phyloP scores from a whole-genome alignment of 2,329 filamentous ascomycete species.

The Apiospora marii region DNA sequence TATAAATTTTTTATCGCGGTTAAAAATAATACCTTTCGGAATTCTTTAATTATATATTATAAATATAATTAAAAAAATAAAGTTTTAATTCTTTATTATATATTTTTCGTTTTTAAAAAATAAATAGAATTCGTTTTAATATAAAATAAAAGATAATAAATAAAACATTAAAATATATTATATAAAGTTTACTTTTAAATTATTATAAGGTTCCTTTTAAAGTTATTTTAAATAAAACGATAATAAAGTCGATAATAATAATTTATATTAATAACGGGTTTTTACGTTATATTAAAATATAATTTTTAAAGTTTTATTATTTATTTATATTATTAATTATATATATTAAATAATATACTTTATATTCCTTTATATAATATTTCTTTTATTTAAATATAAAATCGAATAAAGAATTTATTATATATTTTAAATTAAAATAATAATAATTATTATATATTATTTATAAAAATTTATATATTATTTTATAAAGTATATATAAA shows the following conservation, averaged over 20 bases:
- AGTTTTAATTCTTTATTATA: no score
- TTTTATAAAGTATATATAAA: no score
- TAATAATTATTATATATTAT: no score
- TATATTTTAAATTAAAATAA: no score
- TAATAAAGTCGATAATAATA: no score
- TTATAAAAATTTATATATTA: no score
- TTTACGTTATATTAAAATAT: not conserved
- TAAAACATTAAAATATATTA: not conserved
- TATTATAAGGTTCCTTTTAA: not conserved
- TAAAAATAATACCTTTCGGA: not conserved
- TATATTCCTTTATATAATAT: no score
- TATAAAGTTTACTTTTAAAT: not conserved
- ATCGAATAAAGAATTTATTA: no score
- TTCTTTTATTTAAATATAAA: no score
- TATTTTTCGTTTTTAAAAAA: not conserved
- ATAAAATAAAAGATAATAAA: not conserved
- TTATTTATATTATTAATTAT: constrained; percentile 3
- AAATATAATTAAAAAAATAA: not conserved
- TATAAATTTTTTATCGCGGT: not conserved
- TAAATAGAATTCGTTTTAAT: not conserved
- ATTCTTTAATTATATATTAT: not conserved
- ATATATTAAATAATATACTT: not conserved
- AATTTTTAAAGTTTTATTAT: not conserved
- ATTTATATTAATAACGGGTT: no score
- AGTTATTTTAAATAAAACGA: no score